phyloP scores from a whole-genome alignment of 768 basidiomycete species.

The Mycena polygramma region DNA sequence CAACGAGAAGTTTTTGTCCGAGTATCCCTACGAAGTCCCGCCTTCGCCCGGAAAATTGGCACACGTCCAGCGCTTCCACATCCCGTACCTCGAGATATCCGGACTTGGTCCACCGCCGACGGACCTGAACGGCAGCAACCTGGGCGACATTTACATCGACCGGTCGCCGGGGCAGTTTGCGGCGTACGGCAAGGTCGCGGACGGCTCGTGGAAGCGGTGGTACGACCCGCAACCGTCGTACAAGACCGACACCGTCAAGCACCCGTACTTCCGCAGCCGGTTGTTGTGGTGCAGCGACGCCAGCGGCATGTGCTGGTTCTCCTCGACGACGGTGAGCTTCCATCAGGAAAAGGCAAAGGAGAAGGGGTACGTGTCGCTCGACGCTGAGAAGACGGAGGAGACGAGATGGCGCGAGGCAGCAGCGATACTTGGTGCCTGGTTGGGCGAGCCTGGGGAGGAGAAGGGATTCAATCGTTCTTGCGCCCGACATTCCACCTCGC shows the following conservation, averaged over 20 bases:
- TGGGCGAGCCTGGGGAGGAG: neutral
- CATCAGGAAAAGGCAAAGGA: slow-evolving; percentile 8
- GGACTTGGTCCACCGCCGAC: slow-evolving; percentile 19
- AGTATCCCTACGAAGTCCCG: slow-evolving; percentile 22
- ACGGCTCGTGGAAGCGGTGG: slow-evolving; percentile 27
- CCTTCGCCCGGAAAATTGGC: neutral
- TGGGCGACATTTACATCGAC: slow-evolving; percentile 30
- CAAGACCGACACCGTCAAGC: slow-evolving; percentile 21
- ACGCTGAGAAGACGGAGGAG: slow-evolving; percentile 6
- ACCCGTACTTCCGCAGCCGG: slow-evolving; percentile 21
- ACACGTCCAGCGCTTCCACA: neutral
- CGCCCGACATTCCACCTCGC: neutral
- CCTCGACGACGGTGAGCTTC: slow-evolving; percentile 1
- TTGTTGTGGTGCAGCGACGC: slow-evolving; percentile 18
- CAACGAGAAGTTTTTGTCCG: neutral
- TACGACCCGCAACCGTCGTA: slow-evolving; percentile 22
- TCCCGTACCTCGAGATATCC: slow-evolving; percentile 23
- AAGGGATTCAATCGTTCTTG: neutral
- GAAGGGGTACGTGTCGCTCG: neutral
- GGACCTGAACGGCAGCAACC: slow-evolving; percentile 6
- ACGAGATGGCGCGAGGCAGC: slow-evolving; percentile 15
- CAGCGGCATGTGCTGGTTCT: slow-evolving; percentile 13
- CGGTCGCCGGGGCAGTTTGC: slow-evolving; percentile 1
- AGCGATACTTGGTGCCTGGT: slow-evolving; percentile 1
- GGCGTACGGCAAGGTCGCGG: slow-evolving; percentile 13